Percentiles rank a stretch among this genome's conserved stretches.
Evolutionary conservation across 2,329 filamentous ascomycete species (phyloP).

Genomic region (Domatiomyces catenatus): DNA sequence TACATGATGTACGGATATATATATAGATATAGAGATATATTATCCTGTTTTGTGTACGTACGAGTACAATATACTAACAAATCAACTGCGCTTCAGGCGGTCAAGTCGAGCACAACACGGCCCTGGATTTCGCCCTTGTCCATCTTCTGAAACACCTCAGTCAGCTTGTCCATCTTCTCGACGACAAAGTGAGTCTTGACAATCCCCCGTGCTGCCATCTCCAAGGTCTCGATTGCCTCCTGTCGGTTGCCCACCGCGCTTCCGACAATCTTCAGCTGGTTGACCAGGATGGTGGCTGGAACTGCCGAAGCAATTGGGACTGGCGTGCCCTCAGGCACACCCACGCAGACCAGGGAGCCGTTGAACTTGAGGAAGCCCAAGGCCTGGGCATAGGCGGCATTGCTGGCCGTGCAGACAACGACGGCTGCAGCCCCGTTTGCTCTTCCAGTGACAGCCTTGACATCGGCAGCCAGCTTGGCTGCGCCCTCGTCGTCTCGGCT

Average conservation of each 20-base stretch:
- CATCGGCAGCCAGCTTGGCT: constrained; percentile 35
- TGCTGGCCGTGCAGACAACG: constrained; percentile 39
- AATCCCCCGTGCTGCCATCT: constrained; percentile 32
- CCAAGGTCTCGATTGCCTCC: constrained; percentile 35
- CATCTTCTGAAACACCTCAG: constrained; percentile 33
- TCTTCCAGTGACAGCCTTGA: constrained; percentile 38
- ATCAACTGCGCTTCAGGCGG: constrained; percentile 3
- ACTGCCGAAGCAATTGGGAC: constrained; percentile 31
- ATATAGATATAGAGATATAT: no score
- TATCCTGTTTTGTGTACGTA: no score
- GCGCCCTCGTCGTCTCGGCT: constrained; percentile 31
- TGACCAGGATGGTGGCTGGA: constrained; percentile 28
- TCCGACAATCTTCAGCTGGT: constrained; percentile 34
- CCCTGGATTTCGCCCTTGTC: constrained; percentile 29
- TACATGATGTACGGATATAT: no score
- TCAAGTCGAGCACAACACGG: constrained; percentile 33
- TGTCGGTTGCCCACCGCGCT: constrained; percentile 36
- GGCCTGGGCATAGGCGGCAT: constrained; percentile 36
- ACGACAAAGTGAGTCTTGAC: constrained; percentile 31
- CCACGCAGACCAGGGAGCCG: constrained; percentile 38
- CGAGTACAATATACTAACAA: neutral
- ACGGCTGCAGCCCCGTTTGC: constrained; percentile 47
- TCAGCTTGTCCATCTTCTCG: constrained; percentile 35
- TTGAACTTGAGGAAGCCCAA: constrained; percentile 34
- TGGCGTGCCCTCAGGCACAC: constrained; percentile 33